A percentile compares a stretch with the other conserved stretches of the same genome.
Conservation (phyloP, 2,329 filamentous ascomycete genomes). For the Aspergillus jensenii region DNA sequence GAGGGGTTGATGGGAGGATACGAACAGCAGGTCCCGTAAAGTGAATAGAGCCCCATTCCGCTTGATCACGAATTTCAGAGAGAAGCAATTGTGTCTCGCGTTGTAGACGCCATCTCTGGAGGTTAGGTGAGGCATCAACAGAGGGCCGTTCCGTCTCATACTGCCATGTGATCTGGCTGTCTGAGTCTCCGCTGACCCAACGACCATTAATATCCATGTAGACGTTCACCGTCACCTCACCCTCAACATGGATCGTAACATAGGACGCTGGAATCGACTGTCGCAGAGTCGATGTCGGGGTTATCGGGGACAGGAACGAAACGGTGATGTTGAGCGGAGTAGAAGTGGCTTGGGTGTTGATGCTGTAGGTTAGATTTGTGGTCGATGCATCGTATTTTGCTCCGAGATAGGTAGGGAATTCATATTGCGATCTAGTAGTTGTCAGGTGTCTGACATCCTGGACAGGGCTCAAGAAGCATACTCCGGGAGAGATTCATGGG, state of each 20-base stretch:
- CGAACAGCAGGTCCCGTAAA: conserved; percentile 67
- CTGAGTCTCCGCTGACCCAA: conserved; percentile 77
- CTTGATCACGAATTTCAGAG: conserved; percentile 70
- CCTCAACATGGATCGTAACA: conserved; percentile 68
- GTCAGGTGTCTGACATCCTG: not conserved
- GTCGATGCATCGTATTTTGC: conserved; percentile 68
- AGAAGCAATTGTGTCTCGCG: conserved; percentile 63
- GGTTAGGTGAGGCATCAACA: conserved; percentile 36
- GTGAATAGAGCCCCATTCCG: conserved; percentile 81
- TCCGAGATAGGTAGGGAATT: conserved; percentile 60
- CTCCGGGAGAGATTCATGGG: conserved; percentile 62
- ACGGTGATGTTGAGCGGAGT: conserved; percentile 55
- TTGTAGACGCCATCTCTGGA: conserved; percentile 46
- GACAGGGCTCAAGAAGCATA: conserved; percentile 22
- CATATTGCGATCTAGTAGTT: conserved; percentile 48
- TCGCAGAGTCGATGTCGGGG: conserved; percentile 74
- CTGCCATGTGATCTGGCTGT: conserved; percentile 69
- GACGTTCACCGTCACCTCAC: conserved; percentile 60
- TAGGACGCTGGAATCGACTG: conserved; percentile 84
- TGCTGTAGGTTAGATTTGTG: conserved; percentile 66
- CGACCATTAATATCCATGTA: conserved; percentile 72
- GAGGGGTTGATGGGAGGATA: not conserved
- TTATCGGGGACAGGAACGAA: conserved; percentile 74
- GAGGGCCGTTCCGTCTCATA: conserved; percentile 49
- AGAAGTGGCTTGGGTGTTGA: conserved; percentile 46